Conservation (phyloP, 1,139 yeast genomes). For the Taphrina pruni region DNA sequence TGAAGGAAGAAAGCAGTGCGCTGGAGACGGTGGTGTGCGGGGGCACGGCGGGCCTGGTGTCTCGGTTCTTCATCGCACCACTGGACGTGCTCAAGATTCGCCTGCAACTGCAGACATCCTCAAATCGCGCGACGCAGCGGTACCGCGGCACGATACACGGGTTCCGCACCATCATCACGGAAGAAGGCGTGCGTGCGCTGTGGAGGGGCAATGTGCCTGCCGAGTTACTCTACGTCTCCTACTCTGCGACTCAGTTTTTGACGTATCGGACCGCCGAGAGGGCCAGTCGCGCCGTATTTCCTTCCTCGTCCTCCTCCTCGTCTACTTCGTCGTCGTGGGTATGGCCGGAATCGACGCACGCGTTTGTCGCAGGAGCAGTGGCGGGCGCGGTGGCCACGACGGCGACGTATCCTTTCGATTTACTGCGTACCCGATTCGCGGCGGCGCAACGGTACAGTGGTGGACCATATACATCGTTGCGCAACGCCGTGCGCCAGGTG, state of each 20-base stretch:
- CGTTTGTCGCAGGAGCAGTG: conserved; percentile 71
- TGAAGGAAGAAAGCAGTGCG: conserved; percentile 30
- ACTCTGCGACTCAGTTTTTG: conserved; percentile 85
- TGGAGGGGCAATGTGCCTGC: conserved; percentile 99
- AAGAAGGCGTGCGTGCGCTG: conserved; percentile 50
- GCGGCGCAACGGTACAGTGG: conserved; percentile 56
- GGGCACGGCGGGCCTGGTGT: conserved; percentile 42
- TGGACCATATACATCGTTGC: conserved; percentile 57
- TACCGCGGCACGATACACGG: conserved; percentile 33
- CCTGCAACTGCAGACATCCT: conserved; percentile 63
- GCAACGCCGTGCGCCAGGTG: conserved; percentile 57
- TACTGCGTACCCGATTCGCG: conserved; percentile 81
- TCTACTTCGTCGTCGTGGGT: too few relatives aligned
- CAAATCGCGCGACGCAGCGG: background rate
- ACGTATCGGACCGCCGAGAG: conserved; percentile 58
- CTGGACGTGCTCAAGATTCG: conserved; percentile 87
- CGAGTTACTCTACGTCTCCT: conserved; percentile 77
- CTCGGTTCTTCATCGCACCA: conserved; percentile 76
- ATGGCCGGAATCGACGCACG: conserved; percentile 55
- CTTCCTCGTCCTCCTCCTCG: too few relatives aligned
- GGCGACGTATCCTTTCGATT: conserved; percentile 84
- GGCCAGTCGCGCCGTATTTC: conserved; percentile 34
- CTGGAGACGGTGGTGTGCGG: conserved; percentile 40
- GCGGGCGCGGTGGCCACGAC: conserved; percentile 79
- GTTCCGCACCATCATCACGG: conserved; percentile 28